A percentile compares a stretch with the other conserved stretches of the same genome.
These are phyloP conservation scores for Claviceps quebecensis DNA, from an alignment of 2,329 filamentous ascomycete genomes.

Conservation along the genomic window DNA sequence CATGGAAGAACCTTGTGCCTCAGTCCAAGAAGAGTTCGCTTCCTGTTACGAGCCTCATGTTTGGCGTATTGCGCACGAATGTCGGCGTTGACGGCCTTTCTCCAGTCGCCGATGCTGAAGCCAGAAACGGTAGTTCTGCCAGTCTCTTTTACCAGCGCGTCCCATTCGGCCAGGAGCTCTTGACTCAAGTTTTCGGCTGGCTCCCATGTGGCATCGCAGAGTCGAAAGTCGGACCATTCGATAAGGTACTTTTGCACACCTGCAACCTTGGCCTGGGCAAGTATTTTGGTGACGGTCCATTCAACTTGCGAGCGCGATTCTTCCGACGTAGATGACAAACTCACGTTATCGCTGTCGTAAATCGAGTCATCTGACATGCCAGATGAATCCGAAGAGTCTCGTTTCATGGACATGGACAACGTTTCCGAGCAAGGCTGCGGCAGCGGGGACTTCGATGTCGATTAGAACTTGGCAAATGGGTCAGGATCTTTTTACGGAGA, in stretches of 20 bases:
- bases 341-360: constrained; percentile 14
- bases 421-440: not conserved
- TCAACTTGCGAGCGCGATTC: constrained; percentile 23
- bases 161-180: constrained; percentile 29
- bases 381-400: not conserved
- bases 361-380: not conserved
- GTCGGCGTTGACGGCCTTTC: constrained; percentile 17
- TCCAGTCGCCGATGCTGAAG: constrained; percentile 26
- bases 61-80: constrained; percentile 19
- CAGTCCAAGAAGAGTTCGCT: constrained; percentile 24
- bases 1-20: constrained; percentile 3
- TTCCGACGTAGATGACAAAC: constrained; percentile 20
- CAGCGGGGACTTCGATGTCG: not conserved
- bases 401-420: not conserved
- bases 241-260: constrained; percentile 20
- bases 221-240: constrained; percentile 22
- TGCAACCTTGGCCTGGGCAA: constrained; percentile 27
- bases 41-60: constrained; percentile 29
- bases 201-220: constrained; percentile 34
- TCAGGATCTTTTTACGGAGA: not conserved
- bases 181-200: constrained; percentile 28
- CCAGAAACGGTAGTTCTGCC: constrained; percentile 17
- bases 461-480: not conserved
- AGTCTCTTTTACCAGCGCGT: constrained; percentile 23
- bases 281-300: constrained; percentile 37